Conservation (phyloP, 2,329 filamentous ascomycete genomes). For the Ilyonectria robusta region DNA sequence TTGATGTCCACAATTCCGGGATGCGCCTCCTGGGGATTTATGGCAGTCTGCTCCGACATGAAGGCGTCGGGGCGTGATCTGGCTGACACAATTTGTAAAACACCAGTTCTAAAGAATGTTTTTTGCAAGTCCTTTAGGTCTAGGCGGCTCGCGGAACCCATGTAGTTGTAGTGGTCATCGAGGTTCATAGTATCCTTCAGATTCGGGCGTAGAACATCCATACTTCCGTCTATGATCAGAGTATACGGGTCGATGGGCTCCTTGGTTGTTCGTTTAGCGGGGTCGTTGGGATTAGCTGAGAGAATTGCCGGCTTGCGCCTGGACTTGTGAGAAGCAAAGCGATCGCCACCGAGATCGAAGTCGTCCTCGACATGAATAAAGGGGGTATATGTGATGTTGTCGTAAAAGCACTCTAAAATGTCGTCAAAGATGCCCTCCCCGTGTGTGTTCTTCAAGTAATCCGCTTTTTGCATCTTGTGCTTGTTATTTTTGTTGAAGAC, state of each 20-base stretch:
- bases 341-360: slow-evolving; percentile 82
- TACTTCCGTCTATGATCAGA: slow-evolving; percentile 89
- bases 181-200: slow-evolving; percentile 93
- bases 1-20: slow-evolving; percentile 97
- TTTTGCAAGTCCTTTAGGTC: slow-evolving; percentile 88
- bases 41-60: slow-evolving; percentile 87
- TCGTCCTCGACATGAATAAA: slow-evolving; percentile 99
- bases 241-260: slow-evolving; percentile 97
- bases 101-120: slow-evolving; percentile 91
- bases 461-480: slow-evolving; percentile 96
- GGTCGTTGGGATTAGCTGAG: slow-evolving; percentile 67
- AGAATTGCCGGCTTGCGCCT: slow-evolving; percentile 78
- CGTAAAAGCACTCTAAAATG: slow-evolving; percentile 95
- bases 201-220: slow-evolving; percentile 86
- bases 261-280: slow-evolving; percentile 74
- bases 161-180: slow-evolving; percentile 92
- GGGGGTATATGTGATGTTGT: slow-evolving; percentile 98
- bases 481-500: slow-evolving; percentile 99
- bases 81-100: slow-evolving; percentile 95
- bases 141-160: slow-evolving; percentile 81
- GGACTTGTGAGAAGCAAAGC: slow-evolving; percentile 78
- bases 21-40: slow-evolving; percentile 88
- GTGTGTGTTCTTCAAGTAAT: slow-evolving; percentile 95
- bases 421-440: slow-evolving; percentile 95
- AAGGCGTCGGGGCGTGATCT: slow-evolving; percentile 95